Conservation (phyloP, 2,329 filamentous ascomycete genomes). For the Davidsoniella eucalypti region DNA sequence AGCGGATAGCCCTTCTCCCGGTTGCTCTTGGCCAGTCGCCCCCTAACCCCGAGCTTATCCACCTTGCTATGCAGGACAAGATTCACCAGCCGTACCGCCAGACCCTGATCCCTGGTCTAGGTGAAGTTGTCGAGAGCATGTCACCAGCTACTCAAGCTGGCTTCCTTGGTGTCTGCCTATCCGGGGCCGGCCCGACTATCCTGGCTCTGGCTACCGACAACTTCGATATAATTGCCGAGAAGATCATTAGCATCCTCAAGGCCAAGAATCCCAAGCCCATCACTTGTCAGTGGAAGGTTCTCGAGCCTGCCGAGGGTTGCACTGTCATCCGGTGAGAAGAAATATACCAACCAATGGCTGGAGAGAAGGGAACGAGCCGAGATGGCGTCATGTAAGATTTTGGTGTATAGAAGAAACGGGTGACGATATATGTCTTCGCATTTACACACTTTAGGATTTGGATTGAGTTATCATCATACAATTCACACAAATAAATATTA, state of each 20-base stretch:
- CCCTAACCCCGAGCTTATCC: conserved; percentile 84
- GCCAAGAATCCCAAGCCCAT: conserved; percentile 37
- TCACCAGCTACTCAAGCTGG: conserved; percentile 76
- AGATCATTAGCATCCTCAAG: conserved; percentile 60
- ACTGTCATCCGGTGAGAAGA: conserved; percentile 24
- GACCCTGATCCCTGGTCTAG: conserved; percentile 76
- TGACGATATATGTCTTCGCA: background rate
- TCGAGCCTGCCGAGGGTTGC: conserved; percentile 71
- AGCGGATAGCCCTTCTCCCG: conserved; percentile 79
- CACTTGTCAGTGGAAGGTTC: conserved; percentile 67
- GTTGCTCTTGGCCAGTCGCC: conserved; percentile 80
- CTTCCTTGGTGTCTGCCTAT: conserved; percentile 83
- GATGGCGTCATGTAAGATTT: background rate
- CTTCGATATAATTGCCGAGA: conserved; percentile 71
- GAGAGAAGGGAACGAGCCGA: background rate
- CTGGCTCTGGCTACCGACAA: conserved; percentile 79
- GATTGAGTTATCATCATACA: too few relatives aligned
- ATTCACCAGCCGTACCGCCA: conserved; percentile 94
- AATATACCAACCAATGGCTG: background rate
- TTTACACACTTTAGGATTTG: too few relatives aligned
- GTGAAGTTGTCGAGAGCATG: conserved; percentile 80
- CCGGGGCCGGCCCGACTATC: conserved; percentile 88
- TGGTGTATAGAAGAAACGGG: background rate
- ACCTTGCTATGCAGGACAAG: conserved; percentile 96
- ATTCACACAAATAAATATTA: background rate